Evolutionary conservation across 1,284 basidiomycete species (phyloP), one percentile per base, ranked within the genome.

Genomic region (Malassezia equina): DNA sequence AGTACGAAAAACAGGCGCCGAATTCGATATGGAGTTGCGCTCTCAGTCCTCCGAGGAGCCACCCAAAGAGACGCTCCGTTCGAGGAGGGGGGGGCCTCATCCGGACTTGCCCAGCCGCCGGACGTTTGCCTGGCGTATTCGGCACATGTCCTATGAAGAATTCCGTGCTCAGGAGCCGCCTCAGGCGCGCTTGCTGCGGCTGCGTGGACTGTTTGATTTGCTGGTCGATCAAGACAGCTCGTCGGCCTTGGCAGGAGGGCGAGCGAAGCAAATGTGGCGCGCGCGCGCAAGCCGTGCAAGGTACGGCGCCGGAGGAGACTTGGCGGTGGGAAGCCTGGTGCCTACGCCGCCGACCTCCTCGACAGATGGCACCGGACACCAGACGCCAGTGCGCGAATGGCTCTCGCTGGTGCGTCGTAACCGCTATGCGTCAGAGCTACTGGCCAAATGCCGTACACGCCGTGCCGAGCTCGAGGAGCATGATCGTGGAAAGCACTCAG

Each of bases 191-290:
- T 58, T 74, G 6, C 66, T 74, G 19, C 64, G 71, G 19, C 60
- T 74, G 17, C 62, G 71, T 9, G 70, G 71, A 24, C 63, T 74
- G 29, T 74, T 74, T 24, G 71, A 74, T 32, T 60, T 64, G 5
- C 52, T 74, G 15, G 55, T 74, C 13, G 69, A 74, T 33, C 62
- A 65, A 31, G 65, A 71, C 47, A 65, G 67, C 44, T 59, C 62
- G 24, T 59, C 62, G 39, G 69, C 71, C 15, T 50, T 73, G 32
- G 71, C 71, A 2, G 70, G 64, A 11, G 71, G 71, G 1, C 55
- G 71, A 29, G 71, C 71, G 1, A 65, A 67, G 40, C 68, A 72
- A 29, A 69, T 66, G 21, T 73, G 71, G 71, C 66, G 64, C 23
- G 63, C 62, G 42, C 64, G 62, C n/a, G 68, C 71, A 12, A 64